phyloP scores from a whole-genome alignment of 768 basidiomycete species.

The Suillus spraguei region DNA sequence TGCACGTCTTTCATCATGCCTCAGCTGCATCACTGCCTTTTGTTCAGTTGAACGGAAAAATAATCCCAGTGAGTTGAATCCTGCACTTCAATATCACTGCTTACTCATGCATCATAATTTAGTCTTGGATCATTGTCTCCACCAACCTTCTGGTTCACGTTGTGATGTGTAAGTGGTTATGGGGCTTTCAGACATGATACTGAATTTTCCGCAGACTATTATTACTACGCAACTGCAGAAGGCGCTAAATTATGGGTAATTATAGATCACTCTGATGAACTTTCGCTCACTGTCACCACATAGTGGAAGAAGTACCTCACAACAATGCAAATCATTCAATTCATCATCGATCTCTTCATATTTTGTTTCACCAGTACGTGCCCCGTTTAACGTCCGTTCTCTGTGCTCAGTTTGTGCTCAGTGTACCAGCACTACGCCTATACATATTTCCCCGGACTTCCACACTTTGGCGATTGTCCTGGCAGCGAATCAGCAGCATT shows the following conservation, averaged over 20 bases:
- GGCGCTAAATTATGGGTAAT: slow-evolving; percentile 28
- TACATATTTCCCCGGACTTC: slow-evolving; percentile 27
- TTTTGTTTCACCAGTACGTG: slow-evolving; percentile 28
- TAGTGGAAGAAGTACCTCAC: slow-evolving; percentile 33
- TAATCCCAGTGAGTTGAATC: slow-evolving; percentile 73
- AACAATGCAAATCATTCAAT: slow-evolving; percentile 30
- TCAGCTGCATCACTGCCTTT: slow-evolving; percentile 93
- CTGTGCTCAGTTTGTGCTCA: neutral
- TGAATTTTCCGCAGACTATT: slow-evolving; percentile 69
- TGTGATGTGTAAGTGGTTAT: slow-evolving; percentile 81
- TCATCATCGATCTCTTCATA: slow-evolving; percentile 23
- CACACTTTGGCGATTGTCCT: slow-evolving; percentile 29
- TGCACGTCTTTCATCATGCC: slow-evolving; percentile 98
- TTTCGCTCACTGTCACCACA: neutral
- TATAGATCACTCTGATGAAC: slow-evolving; percentile 1
- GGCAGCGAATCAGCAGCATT: slow-evolving; percentile 23
- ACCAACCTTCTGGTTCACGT: slow-evolving; percentile 93
- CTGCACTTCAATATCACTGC: neutral
- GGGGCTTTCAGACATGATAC: slow-evolving; percentile 3
- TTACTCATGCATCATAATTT: slow-evolving; percentile 8
- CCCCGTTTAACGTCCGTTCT: neutral
- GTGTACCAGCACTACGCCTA: slow-evolving; percentile 31
- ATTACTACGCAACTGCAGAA: slow-evolving; percentile 95
- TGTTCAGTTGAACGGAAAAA: slow-evolving; percentile 87
- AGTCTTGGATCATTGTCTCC: slow-evolving; percentile 92